Evolutionary conservation across 129 eudicot species (phyloP), one percentile per base, ranked within the genome.

Genomic region (Arctium lappa): DNA sequence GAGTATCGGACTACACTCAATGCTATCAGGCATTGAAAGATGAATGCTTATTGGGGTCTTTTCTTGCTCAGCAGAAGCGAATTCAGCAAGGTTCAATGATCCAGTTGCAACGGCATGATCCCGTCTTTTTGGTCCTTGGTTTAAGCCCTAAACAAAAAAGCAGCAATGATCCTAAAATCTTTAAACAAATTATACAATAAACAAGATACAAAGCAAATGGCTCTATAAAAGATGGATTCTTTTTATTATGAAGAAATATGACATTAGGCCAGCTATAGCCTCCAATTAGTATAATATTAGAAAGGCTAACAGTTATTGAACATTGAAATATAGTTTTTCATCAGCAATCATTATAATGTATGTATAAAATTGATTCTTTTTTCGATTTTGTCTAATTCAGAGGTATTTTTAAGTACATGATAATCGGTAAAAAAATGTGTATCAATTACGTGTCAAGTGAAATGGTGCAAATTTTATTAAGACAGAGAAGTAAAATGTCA

Each of bases 81-180:
- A 91, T 50, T 88, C 92, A 42, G 97, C 89, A 80, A 93, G 90
- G 83, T 93, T 91, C 86, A 89, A 78, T 0, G 88, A 77, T 42
- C 91, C 92, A 30, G 90, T 82, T 73, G 88, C 94, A 44, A 90
- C 22, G 27, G 70, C 36, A 80, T 78, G 86, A 72, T 66, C 76
- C 48, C 75, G 73, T 81, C 79, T 81, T 65, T 86, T 91, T 68
- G 81, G 78, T 74, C 83, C 87, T 76, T 80, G 80, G 48, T 84
- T 87, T 73, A 56, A 83, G 12, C 86, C 91, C 97, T 89, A 83
- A 36, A 77, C 18, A 56, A 82, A 33, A 22, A 16, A 68, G 31
- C 22, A 74, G 7, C 48, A 60, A 62, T 4, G 56, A 81, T 73
- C n/a, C 12, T 38, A 66, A 82, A 82, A 40, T 31, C 5, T 44